phyloP scores from a whole-genome alignment of 2,329 filamentous ascomycete genomes.

The Ustulina deusta region DNA sequence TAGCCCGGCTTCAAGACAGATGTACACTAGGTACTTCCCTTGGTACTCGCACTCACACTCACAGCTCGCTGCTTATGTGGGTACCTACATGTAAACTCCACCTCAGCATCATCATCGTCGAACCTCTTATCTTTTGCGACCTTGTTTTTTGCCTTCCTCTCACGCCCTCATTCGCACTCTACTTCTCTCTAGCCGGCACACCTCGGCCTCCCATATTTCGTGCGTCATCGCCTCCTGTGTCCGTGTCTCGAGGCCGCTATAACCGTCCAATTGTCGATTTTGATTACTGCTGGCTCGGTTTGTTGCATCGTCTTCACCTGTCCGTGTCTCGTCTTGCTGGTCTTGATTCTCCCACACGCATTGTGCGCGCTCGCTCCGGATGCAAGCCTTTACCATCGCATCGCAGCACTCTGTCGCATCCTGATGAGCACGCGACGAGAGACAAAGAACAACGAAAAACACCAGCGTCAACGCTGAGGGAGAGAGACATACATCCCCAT shows the following conservation, averaged over 20 bases:
- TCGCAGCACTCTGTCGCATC: conserved; percentile 17
- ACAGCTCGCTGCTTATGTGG: conserved; percentile 1
- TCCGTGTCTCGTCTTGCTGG: conserved; percentile 20
- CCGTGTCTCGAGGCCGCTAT: conserved; percentile 4
- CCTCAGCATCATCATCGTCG: conserved; percentile 36
- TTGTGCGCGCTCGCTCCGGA: conserved; percentile 25
- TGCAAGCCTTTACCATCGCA: conserved; percentile 14
- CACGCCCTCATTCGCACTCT: conserved; percentile 20
- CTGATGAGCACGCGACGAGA: neutral
- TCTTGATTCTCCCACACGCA: conserved; percentile 24
- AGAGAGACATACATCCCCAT: neutral
- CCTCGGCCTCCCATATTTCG: neutral
- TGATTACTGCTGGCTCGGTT: conserved; percentile 26
- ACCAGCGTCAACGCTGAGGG: neutral
- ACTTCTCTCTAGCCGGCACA: conserved; percentile 1
- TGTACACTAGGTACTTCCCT: too few species aligned
- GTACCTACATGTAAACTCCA: conserved; percentile 29
- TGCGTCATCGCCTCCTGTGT: conserved; percentile 18
- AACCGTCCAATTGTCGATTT: conserved; percentile 18
- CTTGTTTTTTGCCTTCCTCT: conserved; percentile 19
- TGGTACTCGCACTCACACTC: neutral
- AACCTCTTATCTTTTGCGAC: conserved; percentile 34
- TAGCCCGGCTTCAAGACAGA: neutral
- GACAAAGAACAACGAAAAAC: conserved; percentile 13
- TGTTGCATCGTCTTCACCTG: conserved; percentile 13